These are phyloP conservation scores for Russula dissimulans DNA, from an alignment of 768 basidiomycete species.

Conservation along the genomic window DNA sequence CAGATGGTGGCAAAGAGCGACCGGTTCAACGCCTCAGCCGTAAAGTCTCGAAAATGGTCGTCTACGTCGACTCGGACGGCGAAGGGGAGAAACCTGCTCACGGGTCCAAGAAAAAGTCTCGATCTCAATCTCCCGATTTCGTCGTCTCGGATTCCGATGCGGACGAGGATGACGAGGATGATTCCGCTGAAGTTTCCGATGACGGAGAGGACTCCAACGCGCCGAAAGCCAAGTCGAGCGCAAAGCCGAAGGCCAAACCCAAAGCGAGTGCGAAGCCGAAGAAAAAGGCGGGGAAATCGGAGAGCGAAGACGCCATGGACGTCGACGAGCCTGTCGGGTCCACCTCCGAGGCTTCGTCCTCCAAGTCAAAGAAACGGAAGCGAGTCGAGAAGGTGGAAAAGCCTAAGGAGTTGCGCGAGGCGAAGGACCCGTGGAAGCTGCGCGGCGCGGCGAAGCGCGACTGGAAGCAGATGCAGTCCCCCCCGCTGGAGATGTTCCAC, in stretches of 20 bases:
- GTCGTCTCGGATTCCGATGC: slow-evolving; percentile 24
- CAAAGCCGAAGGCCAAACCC: slow-evolving; percentile 21
- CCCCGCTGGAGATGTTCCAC: slow-evolving; percentile 88
- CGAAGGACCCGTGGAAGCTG: slow-evolving; percentile 72
- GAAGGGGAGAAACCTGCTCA: slow-evolving; percentile 14
- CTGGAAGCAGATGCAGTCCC: slow-evolving; percentile 72
- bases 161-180: slow-evolving; percentile 24
- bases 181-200: slow-evolving; percentile 15
- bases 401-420: slow-evolving; percentile 35
- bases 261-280: slow-evolving; percentile 23
- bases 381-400: slow-evolving; percentile 23
- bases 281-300: slow-evolving; percentile 21
- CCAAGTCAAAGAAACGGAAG: slow-evolving; percentile 38
- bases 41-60: slow-evolving; percentile 16
- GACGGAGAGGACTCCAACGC: slow-evolving; percentile 31
- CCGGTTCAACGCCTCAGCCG: slow-evolving; percentile 10
- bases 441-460: slow-evolving; percentile 52
- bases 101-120: slow-evolving; percentile 13
- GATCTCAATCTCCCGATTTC: slow-evolving; percentile 21
- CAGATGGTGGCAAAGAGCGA: slow-evolving; percentile 5
- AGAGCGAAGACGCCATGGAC: slow-evolving; percentile 44
- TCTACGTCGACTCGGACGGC: slow-evolving; percentile 11
- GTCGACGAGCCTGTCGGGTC: slow-evolving; percentile 38
- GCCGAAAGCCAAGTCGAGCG: slow-evolving; percentile 27
- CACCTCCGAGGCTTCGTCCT: slow-evolving; percentile 29